phyloP scores from a whole-genome alignment of 495 filamentous ascomycete genomes.

The Coniosporium apollinis region DNA sequence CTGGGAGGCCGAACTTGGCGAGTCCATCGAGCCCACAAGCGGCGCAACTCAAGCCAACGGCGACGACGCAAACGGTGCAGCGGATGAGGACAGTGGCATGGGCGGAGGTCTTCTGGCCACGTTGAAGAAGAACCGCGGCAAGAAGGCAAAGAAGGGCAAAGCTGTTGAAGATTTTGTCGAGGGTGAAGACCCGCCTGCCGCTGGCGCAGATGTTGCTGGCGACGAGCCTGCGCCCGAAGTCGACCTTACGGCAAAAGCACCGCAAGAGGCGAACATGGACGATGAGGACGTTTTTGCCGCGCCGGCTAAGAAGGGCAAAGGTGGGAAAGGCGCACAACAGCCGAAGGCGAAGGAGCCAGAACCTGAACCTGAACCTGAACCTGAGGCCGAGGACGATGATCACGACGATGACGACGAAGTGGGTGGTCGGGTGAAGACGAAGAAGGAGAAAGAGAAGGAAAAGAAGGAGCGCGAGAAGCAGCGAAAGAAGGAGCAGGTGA shows the following conservation, averaged over 20 bases:
- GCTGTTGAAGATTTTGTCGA: conserved; percentile 52
- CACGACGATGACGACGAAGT: conserved; percentile 38
- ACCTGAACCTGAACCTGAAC: too few relatives aligned
- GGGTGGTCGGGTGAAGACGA: conserved; percentile 62
- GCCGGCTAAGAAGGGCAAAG: conserved; percentile 43
- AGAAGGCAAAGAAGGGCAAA: conserved; percentile 86
- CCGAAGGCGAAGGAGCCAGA: conserved; percentile 26
- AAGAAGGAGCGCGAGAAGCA: conserved; percentile 89
- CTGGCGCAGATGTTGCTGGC: conserved; percentile 23
- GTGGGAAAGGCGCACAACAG: conserved; percentile 14
- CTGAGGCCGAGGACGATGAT: conserved; percentile 25
- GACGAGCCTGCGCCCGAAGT: conserved; percentile 16
- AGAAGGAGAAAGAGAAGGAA: conserved; percentile 94
- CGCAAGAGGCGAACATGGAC: conserved; percentile 72
- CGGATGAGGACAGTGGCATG: conserved; percentile 34
- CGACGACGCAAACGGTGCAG: conserved; percentile 27
- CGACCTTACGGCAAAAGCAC: conserved; percentile 46
- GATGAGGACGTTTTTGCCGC: conserved; percentile 67
- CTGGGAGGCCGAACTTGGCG: conserved; percentile 93
- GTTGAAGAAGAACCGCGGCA: conserved; percentile 74
- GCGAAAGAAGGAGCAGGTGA: conserved; percentile 69
- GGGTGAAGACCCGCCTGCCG: conserved; percentile 42
- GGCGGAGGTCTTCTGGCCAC: conserved; percentile 67
- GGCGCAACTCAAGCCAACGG: conserved; percentile 21
- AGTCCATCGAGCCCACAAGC: conserved; percentile 38